A percentile compares a stretch with the other conserved stretches of the same genome.
These are phyloP conservation scores for Xylaria hypoxylon DNA, from an alignment of 2,329 filamentous ascomycete genomes.

Conservation along the genomic window DNA sequence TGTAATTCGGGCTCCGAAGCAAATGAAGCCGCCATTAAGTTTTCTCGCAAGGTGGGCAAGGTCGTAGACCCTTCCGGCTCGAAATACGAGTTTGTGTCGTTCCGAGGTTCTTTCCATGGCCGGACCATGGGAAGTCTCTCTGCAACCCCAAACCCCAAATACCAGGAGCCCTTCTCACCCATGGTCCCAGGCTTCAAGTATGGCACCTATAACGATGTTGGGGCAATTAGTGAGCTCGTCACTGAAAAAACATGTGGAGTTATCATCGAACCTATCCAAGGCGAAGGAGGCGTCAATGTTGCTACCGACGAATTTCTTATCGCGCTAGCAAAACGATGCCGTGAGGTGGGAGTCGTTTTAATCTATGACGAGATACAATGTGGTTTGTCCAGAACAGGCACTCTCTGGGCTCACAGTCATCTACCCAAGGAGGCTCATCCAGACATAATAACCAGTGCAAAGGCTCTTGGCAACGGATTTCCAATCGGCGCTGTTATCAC, in stretches of 20 bases:
- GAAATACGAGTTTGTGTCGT: constrained; percentile 90
- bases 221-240: constrained; percentile 76
- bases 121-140: constrained; percentile 94
- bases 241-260: constrained; percentile 91
- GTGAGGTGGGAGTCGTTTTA: constrained; percentile 86
- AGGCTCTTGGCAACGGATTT: constrained; percentile 96
- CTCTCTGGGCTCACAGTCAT: constrained; percentile 86
- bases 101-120: constrained; percentile 93
- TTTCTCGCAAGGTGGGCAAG: constrained; percentile 91
- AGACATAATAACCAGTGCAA: constrained; percentile 92
- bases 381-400: constrained; percentile 86
- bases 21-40: constrained; percentile 98
- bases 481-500: constrained; percentile 87
- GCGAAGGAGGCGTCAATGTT: constrained; percentile 91
- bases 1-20: constrained; percentile 98
- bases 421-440: constrained; percentile 84
- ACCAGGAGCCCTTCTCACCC: constrained; percentile 92
- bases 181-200: constrained; percentile 96
- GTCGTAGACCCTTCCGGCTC: constrained; percentile 74
- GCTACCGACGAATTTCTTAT: constrained; percentile 85
- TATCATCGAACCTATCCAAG: constrained; percentile 96
- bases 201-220: constrained; percentile 85
- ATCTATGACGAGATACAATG: constrained; percentile 99
- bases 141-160: constrained; percentile 98
- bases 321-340: constrained; percentile 85